These are phyloP conservation scores for Triticum timopheevii DNA, from an alignment of 176 grass and related monocot genomes.

Conservation along the genomic window DNA sequence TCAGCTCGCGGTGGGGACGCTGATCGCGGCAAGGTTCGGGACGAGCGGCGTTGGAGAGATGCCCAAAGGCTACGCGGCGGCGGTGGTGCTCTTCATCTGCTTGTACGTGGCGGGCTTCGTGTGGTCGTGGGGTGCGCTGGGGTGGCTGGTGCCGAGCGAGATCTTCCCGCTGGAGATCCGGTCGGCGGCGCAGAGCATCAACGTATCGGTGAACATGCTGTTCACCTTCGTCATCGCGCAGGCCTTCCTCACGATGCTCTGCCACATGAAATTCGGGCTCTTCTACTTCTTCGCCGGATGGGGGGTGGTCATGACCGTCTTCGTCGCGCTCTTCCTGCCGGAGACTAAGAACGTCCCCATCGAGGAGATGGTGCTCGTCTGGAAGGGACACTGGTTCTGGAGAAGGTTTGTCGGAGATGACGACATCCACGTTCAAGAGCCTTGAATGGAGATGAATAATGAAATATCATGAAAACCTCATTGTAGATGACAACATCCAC, in stretches of 20 bases:
- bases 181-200: slow-evolving; percentile 88
- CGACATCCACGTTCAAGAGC: neutral
- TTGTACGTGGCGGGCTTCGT: slow-evolving; percentile 26
- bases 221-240: slow-evolving; percentile 92
- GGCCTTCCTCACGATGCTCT: slow-evolving; percentile 77
- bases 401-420: slow-evolving; percentile 50
- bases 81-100: slow-evolving; percentile 26
- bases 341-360: slow-evolving; percentile 98
- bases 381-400: slow-evolving; percentile 89
- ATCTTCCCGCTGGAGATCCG: slow-evolving; percentile 95
- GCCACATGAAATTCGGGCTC: slow-evolving; percentile 80
- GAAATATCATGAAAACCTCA: no score
- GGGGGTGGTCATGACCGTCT: slow-evolving; percentile 81
- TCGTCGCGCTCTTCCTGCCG: slow-evolving; percentile 77
- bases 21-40: slow-evolving; percentile 4
- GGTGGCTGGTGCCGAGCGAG: slow-evolving; percentile 88
- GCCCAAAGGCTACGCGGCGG: neutral
- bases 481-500: no score
- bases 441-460: neutral
- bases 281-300: slow-evolving; percentile 95
- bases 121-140: slow-evolving; percentile 36
- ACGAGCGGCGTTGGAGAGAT: neutral
- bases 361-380: slow-evolving; percentile 86
- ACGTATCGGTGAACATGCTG: slow-evolving; percentile 87
- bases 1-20: neutral